phyloP scores from a whole-genome alignment of 495 filamentous ascomycete genomes.

The Xylaria nigripes region DNA sequence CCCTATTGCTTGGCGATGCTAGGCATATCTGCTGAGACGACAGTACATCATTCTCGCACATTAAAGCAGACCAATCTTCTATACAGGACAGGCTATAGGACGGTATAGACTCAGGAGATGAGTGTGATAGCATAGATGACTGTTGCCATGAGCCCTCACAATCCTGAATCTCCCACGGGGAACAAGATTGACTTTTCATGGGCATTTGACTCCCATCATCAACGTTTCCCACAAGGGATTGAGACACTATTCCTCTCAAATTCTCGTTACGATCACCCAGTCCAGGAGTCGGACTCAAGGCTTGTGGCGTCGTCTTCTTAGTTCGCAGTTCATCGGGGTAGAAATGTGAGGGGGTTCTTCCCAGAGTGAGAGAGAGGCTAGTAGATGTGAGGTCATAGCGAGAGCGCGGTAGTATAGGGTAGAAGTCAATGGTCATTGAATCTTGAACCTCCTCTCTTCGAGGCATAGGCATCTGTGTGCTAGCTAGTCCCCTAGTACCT shows the following conservation, averaged over 20 bases:
- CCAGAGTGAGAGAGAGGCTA: too few species aligned
- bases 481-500: too few species aligned
- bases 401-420: too few species aligned
- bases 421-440: too few species aligned
- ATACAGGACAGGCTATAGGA: too few species aligned
- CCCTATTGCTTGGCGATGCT: not conserved
- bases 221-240: not conserved
- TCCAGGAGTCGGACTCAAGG: not conserved
- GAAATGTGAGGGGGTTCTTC: too few species aligned
- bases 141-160: not conserved
- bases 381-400: too few species aligned
- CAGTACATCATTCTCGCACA: not conserved
- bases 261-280: not conserved
- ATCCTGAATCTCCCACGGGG: not conserved
- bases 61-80: not conserved
- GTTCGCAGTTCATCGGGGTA: slow-evolving; percentile 31
- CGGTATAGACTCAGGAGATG: too few species aligned
- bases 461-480: too few species aligned
- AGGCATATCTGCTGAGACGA: not conserved
- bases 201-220: not conserved
- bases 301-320: not conserved
- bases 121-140: not conserved
- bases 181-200: not conserved
- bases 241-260: not conserved
- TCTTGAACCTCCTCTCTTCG: too few species aligned